Evolutionary conservation across 768 basidiomycete genomes (phyloP), one percentile per base, ranked within the genome.

Genomic region (Amanita fuliginea): DNA sequence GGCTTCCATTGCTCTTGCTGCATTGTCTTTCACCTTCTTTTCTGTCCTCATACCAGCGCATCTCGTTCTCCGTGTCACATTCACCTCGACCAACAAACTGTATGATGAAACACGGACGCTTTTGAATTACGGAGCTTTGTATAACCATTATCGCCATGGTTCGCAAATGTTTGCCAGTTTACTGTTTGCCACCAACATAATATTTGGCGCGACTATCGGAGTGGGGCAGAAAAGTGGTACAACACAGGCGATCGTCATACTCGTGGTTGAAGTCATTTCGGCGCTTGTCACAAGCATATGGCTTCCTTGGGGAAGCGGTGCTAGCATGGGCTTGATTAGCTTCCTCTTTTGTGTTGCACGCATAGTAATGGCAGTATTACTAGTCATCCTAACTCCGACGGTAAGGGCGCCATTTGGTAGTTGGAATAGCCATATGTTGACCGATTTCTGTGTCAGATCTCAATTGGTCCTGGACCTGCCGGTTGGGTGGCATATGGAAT

Each of bases 401-500:
- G 95, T 97, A 64, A 64, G 89, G 62, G 19, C 30, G 34, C 44
- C 53, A 46, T 28, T 48, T 32, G 10, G 32, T 30, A 36, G 11
- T 39, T 30, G 8, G 49, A 51, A 40, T 32, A 33, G 18, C 43
- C 24, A 11, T 49, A 51, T 30, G 16, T 37, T 48, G 21, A 52
- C 42, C 8, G 10, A 35, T 40, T 13, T 18, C 16, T 33, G 9
- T 16, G 24, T 21, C 37, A 97, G 93, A 86, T 97, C 44, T 82
- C 81, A 42, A 82, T 98, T 53, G 88, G 87, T 30, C 59, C 73
- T 44, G 81, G 84, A 21, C 82, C 93, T 14, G 80, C 80, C 14
- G 86, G 87, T 48, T 99, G 95, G 96, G 82, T 99, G 13, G 82
- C 93, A 10, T 97, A 95, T 63, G 88, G 90, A 56, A 83, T 98